Base-by-base conservation (phyloP, 805 yeast genomes). In the Yueomyces sinensis region DNA sequence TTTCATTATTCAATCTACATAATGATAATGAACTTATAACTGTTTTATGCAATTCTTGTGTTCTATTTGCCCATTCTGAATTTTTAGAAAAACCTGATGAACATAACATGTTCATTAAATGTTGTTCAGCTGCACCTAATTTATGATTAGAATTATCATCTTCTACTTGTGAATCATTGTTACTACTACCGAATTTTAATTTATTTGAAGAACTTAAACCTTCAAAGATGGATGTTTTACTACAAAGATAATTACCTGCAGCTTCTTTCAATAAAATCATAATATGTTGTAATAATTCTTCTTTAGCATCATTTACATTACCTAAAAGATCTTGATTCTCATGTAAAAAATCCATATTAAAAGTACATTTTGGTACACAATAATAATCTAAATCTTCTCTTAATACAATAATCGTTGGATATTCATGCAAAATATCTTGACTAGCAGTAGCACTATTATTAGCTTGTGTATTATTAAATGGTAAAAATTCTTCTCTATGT, bases 351-450 rank as follows among this genome's bases (percentile, higher is more conserved):
- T 59, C 30, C 83, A 87, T 54, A 25, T 41, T 34, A 23, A 50
- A 46, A 23, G 44, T 38, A 19, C 41, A 41, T 34, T 49, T 53
- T 3, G 95, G 93, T 14, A 91, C 76, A 42, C 93, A 82, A 56
- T 87, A 91, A 58, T 73, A 91, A 53, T 91, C 98, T 44, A 91
- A 66, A 57, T 91, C 98, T 55, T 91, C 98, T 41, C 96, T 67
- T 36, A 91, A 65, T 4, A 89, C 95, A 37, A 91, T 84, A 30
- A 91, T 77, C 1, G 95, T 79, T 0, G 97, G 98, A 44, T 83
- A 81, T 40, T 74, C 75, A 42, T 72, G 75, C 41, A 87, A 62
- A 3, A 86, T 73, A 31, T 73, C 76, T 3, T 78, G 70, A 40
- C 74, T 79, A 3, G 73, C 70, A 4, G 69, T 55, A 13, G 28